phyloP scores from a whole-genome alignment of 2,329 filamentous ascomycete species.

The Hymenoscyphus fructigenus region DNA sequence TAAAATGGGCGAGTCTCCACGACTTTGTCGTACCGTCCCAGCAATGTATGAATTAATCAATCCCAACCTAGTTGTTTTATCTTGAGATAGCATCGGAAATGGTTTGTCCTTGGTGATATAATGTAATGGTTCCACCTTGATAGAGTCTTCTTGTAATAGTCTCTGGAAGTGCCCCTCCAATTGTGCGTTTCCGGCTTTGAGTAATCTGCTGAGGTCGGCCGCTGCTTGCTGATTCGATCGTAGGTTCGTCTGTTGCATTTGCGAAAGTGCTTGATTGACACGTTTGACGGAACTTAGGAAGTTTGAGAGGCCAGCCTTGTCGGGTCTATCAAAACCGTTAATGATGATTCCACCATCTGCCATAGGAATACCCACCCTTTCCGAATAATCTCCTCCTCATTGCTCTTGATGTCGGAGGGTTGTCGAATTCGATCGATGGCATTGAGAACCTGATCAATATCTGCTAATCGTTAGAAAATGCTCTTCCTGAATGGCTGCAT shows the following conservation, averaged over 20 bases:
- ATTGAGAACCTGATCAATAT: slow-evolving; percentile 81
- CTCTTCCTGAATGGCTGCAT: neutral
- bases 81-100: slow-evolving; percentile 78
- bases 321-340: slow-evolving; percentile 54
- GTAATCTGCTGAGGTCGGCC: slow-evolving; percentile 71
- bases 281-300: slow-evolving; percentile 90
- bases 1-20: slow-evolving; percentile 67
- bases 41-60: slow-evolving; percentile 78
- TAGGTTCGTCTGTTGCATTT: slow-evolving; percentile 87
- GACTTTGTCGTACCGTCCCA: slow-evolving; percentile 53
- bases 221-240: slow-evolving; percentile 89
- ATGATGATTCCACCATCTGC: slow-evolving; percentile 10
- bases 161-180: slow-evolving; percentile 82
- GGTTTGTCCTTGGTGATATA: slow-evolving; percentile 86
- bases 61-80: slow-evolving; percentile 72
- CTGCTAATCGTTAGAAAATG: slow-evolving; percentile 42
- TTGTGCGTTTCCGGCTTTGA: slow-evolving; percentile 77
- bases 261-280: slow-evolving; percentile 76
- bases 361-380: slow-evolving; percentile 54
- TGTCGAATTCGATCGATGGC: slow-evolving; percentile 87
- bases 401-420: slow-evolving; percentile 87
- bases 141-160: slow-evolving; percentile 74
- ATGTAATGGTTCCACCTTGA: slow-evolving; percentile 82
- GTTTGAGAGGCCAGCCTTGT: slow-evolving; percentile 75
- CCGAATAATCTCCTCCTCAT: slow-evolving; percentile 88